phyloP scores from a whole-genome alignment of 306 rosid genomes.

The Phaseolus lunatus region DNA sequence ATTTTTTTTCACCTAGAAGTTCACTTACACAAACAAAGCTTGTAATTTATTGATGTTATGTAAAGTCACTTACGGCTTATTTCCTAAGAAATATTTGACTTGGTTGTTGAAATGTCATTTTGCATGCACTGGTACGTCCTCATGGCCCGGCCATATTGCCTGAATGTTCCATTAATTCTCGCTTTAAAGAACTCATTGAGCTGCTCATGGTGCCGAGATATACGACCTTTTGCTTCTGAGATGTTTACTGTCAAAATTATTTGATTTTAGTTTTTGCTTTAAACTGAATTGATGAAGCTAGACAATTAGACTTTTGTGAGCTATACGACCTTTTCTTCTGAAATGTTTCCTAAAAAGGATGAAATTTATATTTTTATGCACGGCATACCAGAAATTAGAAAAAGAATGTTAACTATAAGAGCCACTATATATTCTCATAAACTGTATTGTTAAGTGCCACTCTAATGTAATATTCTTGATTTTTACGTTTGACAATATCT shows the following conservation, averaged over 20 bases:
- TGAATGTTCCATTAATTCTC: conserved; percentile 5
- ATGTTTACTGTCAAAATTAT: conserved; percentile 39
- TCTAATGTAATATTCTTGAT: conserved; percentile 30
- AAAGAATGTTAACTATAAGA: conserved; percentile 10
- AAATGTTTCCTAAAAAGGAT: conserved; percentile 31
- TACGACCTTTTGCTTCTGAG: conserved; percentile 33
- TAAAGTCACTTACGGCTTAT: conserved; percentile 18
- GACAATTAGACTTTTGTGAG: conserved; percentile 15
- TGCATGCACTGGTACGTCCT: conserved; percentile 27
- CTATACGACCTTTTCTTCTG: no score
- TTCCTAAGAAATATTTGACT: conserved; percentile 13
- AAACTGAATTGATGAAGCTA: conserved; percentile 28
- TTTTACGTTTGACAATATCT: conserved; percentile 25
- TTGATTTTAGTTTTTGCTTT: conserved; percentile 12
- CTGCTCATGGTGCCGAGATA: conserved; percentile 19
- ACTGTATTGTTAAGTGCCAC: conserved; percentile 27
- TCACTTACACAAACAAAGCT: conserved; percentile 13
- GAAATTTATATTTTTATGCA: conserved; percentile 5
- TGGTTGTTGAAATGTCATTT: conserved; percentile 35
- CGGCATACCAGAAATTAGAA: conserved; percentile 14
- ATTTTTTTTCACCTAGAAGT: conserved; percentile 11
- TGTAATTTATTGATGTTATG: conserved; percentile 28
- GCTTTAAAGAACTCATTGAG: conserved; percentile 12
- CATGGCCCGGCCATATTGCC: conserved; percentile 15
- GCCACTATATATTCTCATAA: conserved; percentile 34